These are phyloP conservation scores for Lodderomyces beijingensis DNA, from an alignment of 1,139 yeast genomes.

Conservation along the genomic window DNA sequence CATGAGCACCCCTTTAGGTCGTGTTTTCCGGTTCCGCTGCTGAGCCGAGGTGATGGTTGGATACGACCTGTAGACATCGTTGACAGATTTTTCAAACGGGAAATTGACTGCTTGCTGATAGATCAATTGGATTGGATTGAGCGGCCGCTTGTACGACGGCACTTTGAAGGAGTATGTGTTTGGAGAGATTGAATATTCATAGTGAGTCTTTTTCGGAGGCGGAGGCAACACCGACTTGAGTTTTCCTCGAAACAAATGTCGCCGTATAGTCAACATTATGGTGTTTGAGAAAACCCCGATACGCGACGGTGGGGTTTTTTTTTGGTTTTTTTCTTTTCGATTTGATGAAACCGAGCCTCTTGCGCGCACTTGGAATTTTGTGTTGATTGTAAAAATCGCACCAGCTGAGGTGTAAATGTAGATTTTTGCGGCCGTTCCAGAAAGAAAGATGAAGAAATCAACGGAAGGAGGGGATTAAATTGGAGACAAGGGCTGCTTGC, in stretches of 20 bases:
- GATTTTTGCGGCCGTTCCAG: too few species aligned
- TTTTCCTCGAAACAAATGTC: constrained; percentile 4
- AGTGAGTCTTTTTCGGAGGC: constrained; percentile 19
- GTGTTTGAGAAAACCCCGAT: too few species aligned
- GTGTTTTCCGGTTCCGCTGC: constrained; percentile 37
- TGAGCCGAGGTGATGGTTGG: constrained; percentile 42
- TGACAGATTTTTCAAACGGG: constrained; percentile 40
- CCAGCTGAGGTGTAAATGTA: too few species aligned
- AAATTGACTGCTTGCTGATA: constrained; percentile 43
- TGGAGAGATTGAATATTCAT: constrained; percentile 46
- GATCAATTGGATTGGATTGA: constrained; percentile 34
- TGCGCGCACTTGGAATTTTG: too few species aligned
- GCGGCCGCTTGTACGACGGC: constrained; percentile 23
- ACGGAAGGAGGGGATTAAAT: too few species aligned
- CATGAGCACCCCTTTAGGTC: constrained; percentile 70
- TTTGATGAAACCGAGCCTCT: too few species aligned
- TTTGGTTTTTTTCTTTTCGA: too few species aligned
- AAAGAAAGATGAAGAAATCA: too few species aligned
- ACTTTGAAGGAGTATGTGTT: constrained; percentile 47
- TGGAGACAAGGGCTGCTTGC: too few species aligned
- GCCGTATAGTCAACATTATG: constrained; percentile 3
- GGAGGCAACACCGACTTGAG: constrained; percentile 1
- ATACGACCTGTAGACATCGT: constrained; percentile 35
- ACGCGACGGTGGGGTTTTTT: too few species aligned
- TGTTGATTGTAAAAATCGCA: too few species aligned